phyloP scores from a whole-genome alignment of 1,284 basidiomycete species.

The Melampsora allii-populina region DNA sequence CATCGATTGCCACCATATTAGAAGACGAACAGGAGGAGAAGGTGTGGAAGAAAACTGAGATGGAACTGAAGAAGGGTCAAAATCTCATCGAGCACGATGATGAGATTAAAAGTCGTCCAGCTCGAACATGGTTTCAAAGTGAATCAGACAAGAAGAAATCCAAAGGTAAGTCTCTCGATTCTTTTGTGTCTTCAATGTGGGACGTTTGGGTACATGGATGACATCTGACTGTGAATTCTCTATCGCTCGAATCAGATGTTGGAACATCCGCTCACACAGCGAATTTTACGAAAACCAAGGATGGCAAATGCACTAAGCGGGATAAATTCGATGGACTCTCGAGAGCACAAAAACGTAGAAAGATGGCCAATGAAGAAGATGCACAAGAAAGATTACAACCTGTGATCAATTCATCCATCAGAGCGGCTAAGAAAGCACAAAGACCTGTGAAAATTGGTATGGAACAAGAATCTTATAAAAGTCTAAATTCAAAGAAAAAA shows the following conservation, averaged over 20 bases:
- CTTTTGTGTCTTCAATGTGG: neutral
- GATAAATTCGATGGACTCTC: conserved; percentile 41
- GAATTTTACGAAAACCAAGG: conserved; percentile 9
- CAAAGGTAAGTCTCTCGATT: conserved; percentile 61
- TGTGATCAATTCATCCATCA: conserved; percentile 30
- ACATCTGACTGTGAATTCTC: neutral
- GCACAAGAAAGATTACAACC: conserved; percentile 12
- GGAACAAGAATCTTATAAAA: conserved; percentile 14
- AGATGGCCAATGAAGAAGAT: conserved; percentile 38
- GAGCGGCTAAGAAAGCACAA: conserved; percentile 36
- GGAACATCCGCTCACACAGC: conserved; percentile 39
- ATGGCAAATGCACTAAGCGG: conserved; percentile 5
- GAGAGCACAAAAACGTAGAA: conserved; percentile 35
- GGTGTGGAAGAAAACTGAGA: conserved; percentile 84
- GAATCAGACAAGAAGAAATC: conserved; percentile 76
- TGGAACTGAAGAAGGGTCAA: conserved; percentile 91
- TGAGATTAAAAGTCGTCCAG: conserved; percentile 93
- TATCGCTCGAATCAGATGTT: conserved; percentile 5
- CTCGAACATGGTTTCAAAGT: conserved; percentile 96
- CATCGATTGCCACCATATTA: conserved; percentile 76
- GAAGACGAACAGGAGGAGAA: conserved; percentile 96
- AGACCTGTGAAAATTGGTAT: conserved; percentile 23
- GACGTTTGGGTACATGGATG: neutral
- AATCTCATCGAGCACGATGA: conserved; percentile 91
- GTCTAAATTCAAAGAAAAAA: conserved; percentile 13